Evolutionary conservation across 192 early-diverging fungal species (phyloP).

Genomic region (Anaeromyces robustus): DNA sequence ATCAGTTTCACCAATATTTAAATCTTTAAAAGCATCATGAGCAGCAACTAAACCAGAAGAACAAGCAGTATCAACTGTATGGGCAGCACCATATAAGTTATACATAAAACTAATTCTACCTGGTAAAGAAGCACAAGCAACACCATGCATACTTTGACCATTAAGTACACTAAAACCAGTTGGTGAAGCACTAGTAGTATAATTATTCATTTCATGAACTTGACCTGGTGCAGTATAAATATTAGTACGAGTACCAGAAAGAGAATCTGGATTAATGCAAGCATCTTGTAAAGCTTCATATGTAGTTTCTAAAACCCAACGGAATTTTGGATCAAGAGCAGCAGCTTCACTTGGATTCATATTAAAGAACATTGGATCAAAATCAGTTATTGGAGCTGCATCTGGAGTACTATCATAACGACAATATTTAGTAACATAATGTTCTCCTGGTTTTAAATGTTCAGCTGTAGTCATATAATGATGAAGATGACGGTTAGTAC

Average conservation of each 20-base stretch:
- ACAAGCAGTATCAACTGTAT: conserved; percentile 16
- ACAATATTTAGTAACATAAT: neutral
- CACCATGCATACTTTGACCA: neutral
- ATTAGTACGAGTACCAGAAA: conserved; percentile 12
- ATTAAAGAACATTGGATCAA: conserved; percentile 14
- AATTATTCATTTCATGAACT: neutral
- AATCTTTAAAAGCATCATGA: conserved; percentile 13
- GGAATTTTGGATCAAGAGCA: conserved; percentile 5
- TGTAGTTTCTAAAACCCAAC: conserved; percentile 7
- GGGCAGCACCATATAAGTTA: conserved; percentile 10
- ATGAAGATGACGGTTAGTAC: neutral
- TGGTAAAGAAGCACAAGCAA: conserved; percentile 1
- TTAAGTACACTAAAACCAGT: neutral
- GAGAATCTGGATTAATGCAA: conserved; percentile 10
- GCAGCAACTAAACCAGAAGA: conserved; percentile 12
- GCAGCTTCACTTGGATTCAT: conserved; percentile 10
- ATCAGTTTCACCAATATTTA: conserved; percentile 11
- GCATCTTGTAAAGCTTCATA: conserved; percentile 12
- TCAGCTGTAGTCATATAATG: neutral
- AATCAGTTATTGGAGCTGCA: neutral
- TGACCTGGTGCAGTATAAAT: conserved; percentile 1
- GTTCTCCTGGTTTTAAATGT: neutral
- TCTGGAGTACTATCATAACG: neutral
- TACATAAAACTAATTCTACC: conserved; percentile 15
- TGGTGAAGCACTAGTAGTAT: neutral